These are phyloP conservation scores for Alternaria alternata DNA, from an alignment of 2,329 filamentous ascomycete genomes.

Conservation along the genomic window DNA sequence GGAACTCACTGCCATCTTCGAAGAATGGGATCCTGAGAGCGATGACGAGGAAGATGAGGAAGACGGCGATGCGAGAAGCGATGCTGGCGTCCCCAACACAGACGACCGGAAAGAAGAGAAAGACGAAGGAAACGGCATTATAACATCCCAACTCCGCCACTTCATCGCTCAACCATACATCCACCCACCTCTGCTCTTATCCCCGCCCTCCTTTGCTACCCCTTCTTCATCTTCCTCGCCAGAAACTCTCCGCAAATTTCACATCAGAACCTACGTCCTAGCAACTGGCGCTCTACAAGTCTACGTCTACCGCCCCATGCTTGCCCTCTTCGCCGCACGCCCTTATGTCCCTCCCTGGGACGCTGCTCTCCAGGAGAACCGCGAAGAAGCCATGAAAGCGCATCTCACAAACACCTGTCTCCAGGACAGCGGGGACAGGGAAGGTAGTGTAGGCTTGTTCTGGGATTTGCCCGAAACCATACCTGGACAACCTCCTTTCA, in stretches of 20 bases:
- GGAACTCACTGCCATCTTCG: conserved; percentile 86
- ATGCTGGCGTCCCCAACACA: conserved; percentile 16
- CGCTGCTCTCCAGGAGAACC: conserved; percentile 23
- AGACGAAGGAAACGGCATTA: conserved; percentile 64
- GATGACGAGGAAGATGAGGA: conserved; percentile 66
- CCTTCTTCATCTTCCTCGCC: conserved; percentile 25
- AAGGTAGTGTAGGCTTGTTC: conserved; percentile 76
- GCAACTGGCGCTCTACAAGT: conserved; percentile 79
- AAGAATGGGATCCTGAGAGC: conserved; percentile 83
- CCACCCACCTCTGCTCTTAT: too few relatives aligned
- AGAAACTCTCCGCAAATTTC: conserved; percentile 77
- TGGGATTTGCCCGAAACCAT: conserved; percentile 67
- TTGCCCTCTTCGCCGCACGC: conserved; percentile 86
- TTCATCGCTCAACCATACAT: too few relatives aligned
- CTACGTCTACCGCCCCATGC: conserved; percentile 89
- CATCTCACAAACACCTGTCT: conserved; percentile 97
- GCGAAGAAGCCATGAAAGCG: conserved; percentile 64
- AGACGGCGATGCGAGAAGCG: conserved; percentile 47
- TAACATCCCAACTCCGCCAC: conserved; percentile 76
- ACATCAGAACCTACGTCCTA: conserved; percentile 91
- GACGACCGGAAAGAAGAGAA: conserved; percentile 40
- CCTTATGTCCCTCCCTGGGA: conserved; percentile 72
- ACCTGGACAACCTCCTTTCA: conserved; percentile 26
- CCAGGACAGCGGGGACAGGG: conserved; percentile 66
- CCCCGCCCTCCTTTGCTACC: too few relatives aligned